Evolutionary conservation across 169 alveolate species (phyloP).

Genomic region (Theileria orientalis): DNA sequence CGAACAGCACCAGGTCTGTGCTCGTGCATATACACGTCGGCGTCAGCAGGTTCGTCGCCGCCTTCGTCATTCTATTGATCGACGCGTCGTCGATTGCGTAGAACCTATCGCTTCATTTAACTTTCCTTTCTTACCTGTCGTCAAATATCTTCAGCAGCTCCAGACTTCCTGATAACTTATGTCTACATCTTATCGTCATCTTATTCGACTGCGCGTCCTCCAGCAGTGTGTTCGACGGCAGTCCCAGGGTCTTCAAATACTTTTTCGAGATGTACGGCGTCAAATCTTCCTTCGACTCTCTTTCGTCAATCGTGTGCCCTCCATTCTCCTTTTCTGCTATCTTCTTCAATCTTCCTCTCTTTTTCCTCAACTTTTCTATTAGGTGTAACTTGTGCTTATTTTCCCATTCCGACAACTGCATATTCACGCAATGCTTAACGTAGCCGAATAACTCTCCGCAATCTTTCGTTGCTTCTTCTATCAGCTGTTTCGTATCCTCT

Average conservation of each 20-base stretch:
- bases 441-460: constrained; percentile 14
- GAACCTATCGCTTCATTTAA: neutral
- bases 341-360: neutral
- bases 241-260: constrained; percentile 24
- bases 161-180: constrained; percentile 26
- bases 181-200: constrained; percentile 20
- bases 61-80: neutral
- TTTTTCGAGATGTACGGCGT: constrained; percentile 4
- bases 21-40: constrained; percentile 39
- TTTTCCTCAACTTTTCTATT: constrained; percentile 1
- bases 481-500: constrained; percentile 1
- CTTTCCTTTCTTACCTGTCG: constrained; percentile 9
- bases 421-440: constrained; percentile 13
- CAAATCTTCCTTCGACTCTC: neutral
- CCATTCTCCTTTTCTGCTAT: neutral
- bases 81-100: constrained; percentile 3
- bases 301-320: neutral
- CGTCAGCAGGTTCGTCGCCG: neutral
- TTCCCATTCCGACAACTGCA: constrained; percentile 23
- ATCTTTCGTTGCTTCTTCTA: neutral
- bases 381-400: constrained; percentile 20
- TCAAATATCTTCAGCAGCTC: constrained; percentile 39
- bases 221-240: constrained; percentile 7
- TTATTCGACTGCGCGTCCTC: neutral
- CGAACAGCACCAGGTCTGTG: constrained; percentile 25